Conservation (phyloP, 176 grass and related monocot species). For the Cenchrus americanus region DNA sequence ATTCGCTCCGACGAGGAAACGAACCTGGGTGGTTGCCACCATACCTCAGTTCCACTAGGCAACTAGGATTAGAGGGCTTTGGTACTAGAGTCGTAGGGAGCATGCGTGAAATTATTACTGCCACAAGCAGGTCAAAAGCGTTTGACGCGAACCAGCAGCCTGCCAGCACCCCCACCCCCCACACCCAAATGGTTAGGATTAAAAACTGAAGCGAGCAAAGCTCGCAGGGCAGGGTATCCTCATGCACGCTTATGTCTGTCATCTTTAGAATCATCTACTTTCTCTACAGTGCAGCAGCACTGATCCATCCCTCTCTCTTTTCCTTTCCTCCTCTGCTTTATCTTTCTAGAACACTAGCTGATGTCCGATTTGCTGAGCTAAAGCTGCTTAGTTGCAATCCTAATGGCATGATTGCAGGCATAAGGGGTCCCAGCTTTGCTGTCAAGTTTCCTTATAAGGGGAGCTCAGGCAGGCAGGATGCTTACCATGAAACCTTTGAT, state of each 20-base stretch:
- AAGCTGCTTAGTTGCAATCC: constrained; percentile 31
- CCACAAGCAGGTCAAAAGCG: background rate
- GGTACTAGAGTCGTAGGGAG: background rate
- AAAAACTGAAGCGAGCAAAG: constrained; percentile 21
- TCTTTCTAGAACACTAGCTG: constrained; percentile 39
- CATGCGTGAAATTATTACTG: constrained; percentile 24
- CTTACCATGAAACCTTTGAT: constrained; percentile 96
- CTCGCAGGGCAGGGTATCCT: background rate
- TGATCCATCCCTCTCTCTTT: constrained; percentile 34
- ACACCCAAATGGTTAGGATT: background rate
- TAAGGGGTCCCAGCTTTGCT: background rate
- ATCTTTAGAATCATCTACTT: constrained; percentile 11
- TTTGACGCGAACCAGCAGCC: background rate
- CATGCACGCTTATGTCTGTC: constrained; percentile 29
- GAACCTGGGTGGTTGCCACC: too few relatives aligned
- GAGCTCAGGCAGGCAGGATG: background rate
- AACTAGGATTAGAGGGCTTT: too few relatives aligned
- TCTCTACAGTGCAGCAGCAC: background rate
- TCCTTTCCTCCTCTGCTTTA: constrained; percentile 33
- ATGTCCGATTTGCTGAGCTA: constrained; percentile 17
- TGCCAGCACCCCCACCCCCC: too few relatives aligned
- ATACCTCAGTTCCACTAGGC: too few relatives aligned
- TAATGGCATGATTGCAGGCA: constrained; percentile 37
- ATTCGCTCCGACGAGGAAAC: too few relatives aligned
- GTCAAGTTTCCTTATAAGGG: background rate